Conservation (phyloP, 495 filamentous ascomycete species). For the Hamigera avellanea region DNA sequence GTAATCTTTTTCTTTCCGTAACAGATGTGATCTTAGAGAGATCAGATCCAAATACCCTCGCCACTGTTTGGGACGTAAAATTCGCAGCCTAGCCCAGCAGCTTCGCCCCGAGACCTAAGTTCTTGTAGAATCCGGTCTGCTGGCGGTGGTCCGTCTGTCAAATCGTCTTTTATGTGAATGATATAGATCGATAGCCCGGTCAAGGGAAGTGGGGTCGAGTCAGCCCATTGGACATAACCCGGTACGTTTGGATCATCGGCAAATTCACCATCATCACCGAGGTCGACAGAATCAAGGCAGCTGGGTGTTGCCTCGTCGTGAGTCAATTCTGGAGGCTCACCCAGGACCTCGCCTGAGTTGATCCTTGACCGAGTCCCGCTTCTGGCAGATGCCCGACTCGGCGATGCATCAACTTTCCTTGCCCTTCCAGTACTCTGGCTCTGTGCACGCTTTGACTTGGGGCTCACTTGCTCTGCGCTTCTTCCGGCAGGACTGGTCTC, state of each 20-base stretch:
- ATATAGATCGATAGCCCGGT: constrained; percentile 52
- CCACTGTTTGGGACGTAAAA: constrained; percentile 59
- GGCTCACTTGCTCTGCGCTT: constrained; percentile 11
- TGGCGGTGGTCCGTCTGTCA: constrained; percentile 51
- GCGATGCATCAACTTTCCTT: neutral
- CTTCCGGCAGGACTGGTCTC: constrained; percentile 1
- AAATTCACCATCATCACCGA: constrained; percentile 4
- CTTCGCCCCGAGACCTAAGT: constrained; percentile 47
- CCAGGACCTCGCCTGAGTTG: constrained; percentile 1
- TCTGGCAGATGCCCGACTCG: neutral
- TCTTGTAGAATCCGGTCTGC: constrained; percentile 57
- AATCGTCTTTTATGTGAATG: constrained; percentile 73
- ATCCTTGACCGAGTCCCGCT: constrained; percentile 1
- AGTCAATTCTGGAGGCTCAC: constrained; percentile 6
- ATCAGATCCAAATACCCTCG: constrained; percentile 28
- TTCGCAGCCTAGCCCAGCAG: constrained; percentile 58
- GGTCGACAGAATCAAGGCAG: constrained; percentile 3
- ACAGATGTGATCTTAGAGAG: no score
- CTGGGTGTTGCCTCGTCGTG: constrained; percentile 2
- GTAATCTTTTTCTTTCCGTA: no score
- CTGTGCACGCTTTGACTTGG: constrained; percentile 14
- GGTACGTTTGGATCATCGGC: constrained; percentile 7
- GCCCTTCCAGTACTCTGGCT: constrained; percentile 1
- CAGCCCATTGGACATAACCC: constrained; percentile 11
- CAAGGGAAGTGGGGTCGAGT: constrained; percentile 27